Base-by-base conservation (phyloP, 495 filamentous ascomycete genomes). In the Aspergillus affinis region DNA sequence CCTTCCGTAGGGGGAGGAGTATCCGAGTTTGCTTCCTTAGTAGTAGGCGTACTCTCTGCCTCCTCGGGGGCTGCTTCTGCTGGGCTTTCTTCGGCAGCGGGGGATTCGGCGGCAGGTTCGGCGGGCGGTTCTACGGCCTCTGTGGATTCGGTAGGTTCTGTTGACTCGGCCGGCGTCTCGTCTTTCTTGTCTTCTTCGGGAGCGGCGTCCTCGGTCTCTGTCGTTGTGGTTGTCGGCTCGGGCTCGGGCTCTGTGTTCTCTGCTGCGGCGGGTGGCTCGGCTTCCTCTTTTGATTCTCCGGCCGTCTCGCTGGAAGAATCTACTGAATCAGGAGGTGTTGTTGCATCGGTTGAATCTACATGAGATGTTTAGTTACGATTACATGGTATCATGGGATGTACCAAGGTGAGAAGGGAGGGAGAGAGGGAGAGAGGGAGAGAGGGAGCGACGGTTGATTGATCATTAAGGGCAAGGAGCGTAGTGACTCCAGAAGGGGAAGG, bases 331-430 rank as follows among this genome's bases (percentile, higher is more conserved):
- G 64, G 44, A 12, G 69, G 62, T 50, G 69, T 67, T 55, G 63
- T 65, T 41, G 63, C 64, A 59, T 72, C 70, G 41, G 69, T 59
- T 27, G 68, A 55, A 59, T 63, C 73, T 77, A 50, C n/a, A 58
- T 54, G 27, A 17, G 20, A 53, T 15, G 57, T 72, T 48, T 73
- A 60, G 29, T 21, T 30, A 32, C 26, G 32, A 53, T 44, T 36
- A 26, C 27, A 23, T 4, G 13, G 13, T 27, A 17, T 21, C 9
- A 57, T 7, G 27, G 47, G 0, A 32, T 20, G 5, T 46, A 23
- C 36, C 23, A 50, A 23, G 53, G 29, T 26, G 23, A 48, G 48
- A 19, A 36, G 1, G 36, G 5, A 41, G 13, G 13, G 12, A 41
- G 20, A 20, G 45, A 49, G n/a, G n/a, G n/a, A n/a, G n/a, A n/a